Base-by-base conservation (phyloP, 2,329 filamentous ascomycete species). In the Blumeria hordei region DNA sequence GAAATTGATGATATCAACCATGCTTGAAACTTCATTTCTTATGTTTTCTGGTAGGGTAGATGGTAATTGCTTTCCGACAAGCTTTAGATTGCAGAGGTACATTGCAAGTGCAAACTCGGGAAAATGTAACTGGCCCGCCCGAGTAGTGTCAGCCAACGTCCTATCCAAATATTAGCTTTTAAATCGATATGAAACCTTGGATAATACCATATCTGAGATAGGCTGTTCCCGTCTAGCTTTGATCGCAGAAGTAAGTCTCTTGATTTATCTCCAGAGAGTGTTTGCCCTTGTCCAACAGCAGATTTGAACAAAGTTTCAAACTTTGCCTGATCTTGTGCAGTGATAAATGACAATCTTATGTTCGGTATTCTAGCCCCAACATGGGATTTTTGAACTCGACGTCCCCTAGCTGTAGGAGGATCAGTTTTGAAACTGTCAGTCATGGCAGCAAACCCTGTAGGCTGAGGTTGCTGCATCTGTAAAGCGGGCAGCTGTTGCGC, bases 1-100 rank as follows among this genome's bases (percentile, higher is more conserved):
- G 66, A 98, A 98, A 57, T 88, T 94, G 65, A 98, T 98, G 56
- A 98, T 98, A 65, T 98, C 92, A 43, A 98, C 92, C 88, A 98
- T 96, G 69, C 92, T 94, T 3, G 90, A 96, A 16, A 98, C 92
- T 68, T 98, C 92, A 63, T 98, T 98, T 71, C 81, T 84, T 60
- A 98, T 81, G 57, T 79, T 83, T 35, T 95, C 88, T 0, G 92
- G 92, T 9, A 98, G 73, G 6, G 66, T 68, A 1, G 74, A 65
- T 0, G 92, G 92, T 28, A 98, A 69, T 0, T 81, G 73, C 68
- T 94, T 94, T 57, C 88, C 87, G 0, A 86, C 92, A 57, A 96
- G 73, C 67, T 83, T 92, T 61, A 98, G 66, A 65, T 96, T 98
- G 73, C 92, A 98, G 35, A 98, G 78, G 63, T 98, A 98, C 92